phyloP scores from a whole-genome alignment of 1,139 yeast genomes.

The Diutina siamensis region DNA sequence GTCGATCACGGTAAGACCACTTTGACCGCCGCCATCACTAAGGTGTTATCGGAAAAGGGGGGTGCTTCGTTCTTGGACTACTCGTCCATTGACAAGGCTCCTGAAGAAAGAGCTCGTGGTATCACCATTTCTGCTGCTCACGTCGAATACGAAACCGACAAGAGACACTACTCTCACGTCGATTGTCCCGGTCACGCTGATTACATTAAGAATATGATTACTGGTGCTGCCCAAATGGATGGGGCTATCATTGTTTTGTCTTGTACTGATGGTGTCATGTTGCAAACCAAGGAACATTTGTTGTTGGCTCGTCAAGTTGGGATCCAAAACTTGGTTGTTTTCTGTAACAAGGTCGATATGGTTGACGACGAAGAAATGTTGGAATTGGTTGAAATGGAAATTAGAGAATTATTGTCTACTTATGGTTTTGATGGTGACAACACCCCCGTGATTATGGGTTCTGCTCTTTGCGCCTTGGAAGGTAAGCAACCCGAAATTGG shows the following conservation, averaged over 20 bases:
- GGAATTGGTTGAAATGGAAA: slow-evolving; percentile 98
- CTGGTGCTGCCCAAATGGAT: slow-evolving; percentile 99
- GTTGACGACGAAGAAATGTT: slow-evolving; percentile 98
- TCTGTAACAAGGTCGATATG: slow-evolving; percentile 95
- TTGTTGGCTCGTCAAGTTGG: slow-evolving; percentile 99
- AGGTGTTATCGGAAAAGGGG: slow-evolving; percentile 77
- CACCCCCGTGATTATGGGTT: slow-evolving; percentile 97
- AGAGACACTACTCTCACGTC: slow-evolving; percentile 66
- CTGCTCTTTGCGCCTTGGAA: slow-evolving; percentile 95
- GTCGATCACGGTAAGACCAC: slow-evolving; percentile 99
- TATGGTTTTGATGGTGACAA: slow-evolving; percentile 98
- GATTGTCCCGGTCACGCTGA: slow-evolving; percentile 91
- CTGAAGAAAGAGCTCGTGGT: slow-evolving; percentile 99
- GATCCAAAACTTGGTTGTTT: slow-evolving; percentile 93
- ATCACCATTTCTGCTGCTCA: slow-evolving; percentile 97
- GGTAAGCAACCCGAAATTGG: slow-evolving; percentile 87
- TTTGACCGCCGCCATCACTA: slow-evolving; percentile 96
- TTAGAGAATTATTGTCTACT: slow-evolving; percentile 86
- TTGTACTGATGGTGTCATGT: slow-evolving; percentile 99
- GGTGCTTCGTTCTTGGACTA: slow-evolving; percentile 93
- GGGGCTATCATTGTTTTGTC: slow-evolving; percentile 99
- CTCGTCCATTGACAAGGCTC: slow-evolving; percentile 91
- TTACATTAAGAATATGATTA: slow-evolving; percentile 97
- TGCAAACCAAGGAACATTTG: slow-evolving; percentile 98
- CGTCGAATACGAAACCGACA: slow-evolving; percentile 88